phyloP scores from a whole-genome alignment of 257 asterid genomes.

The Eustoma russellianum region DNA sequence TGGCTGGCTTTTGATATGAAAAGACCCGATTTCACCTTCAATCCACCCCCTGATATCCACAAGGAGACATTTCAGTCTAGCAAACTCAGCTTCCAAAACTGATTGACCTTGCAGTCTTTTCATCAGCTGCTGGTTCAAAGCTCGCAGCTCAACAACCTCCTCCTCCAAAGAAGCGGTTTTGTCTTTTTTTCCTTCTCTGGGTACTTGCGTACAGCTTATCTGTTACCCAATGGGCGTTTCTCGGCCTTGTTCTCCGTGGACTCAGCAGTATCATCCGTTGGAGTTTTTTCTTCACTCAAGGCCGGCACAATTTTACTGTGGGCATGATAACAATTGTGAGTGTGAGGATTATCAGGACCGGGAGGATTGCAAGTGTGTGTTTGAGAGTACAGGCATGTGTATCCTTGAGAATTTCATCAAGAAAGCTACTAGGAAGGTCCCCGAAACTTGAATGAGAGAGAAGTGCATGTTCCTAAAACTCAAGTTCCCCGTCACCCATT shows the following conservation, averaged over 20 bases:
- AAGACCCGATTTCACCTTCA: constrained; percentile 95
- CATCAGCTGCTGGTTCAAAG: constrained; percentile 77
- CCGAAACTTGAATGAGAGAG: constrained; percentile 28
- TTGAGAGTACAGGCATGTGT: constrained; percentile 61
- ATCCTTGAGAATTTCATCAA: constrained; percentile 36
- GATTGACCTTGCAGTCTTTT: constrained; percentile 90
- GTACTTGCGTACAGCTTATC: constrained; percentile 97
- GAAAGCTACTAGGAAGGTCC: constrained; percentile 33
- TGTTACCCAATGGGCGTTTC: constrained; percentile 78
- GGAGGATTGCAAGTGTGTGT: constrained; percentile 94
- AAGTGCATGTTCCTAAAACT: constrained; percentile 29
- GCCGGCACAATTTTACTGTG: constrained; percentile 85
- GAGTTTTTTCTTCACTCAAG: constrained; percentile 42
- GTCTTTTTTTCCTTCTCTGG: constrained; percentile 93
- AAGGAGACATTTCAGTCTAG: constrained; percentile 89
- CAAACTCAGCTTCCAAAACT: constrained; percentile 80
- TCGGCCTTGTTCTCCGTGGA: constrained; percentile 56
- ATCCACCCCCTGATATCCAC: constrained; percentile 94
- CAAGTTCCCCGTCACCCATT: constrained; percentile 43
- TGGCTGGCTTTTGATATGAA: constrained; percentile 75
- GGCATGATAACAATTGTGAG: constrained; percentile 89
- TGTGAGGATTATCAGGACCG: constrained; percentile 72
- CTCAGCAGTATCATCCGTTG: constrained; percentile 89
- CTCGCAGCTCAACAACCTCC: constrained; percentile 67
- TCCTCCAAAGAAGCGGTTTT: constrained; percentile 81